Evolutionary conservation across 2,329 filamentous ascomycete species (phyloP).

Genomic region (Ascocoryne sarcoides): DNA sequence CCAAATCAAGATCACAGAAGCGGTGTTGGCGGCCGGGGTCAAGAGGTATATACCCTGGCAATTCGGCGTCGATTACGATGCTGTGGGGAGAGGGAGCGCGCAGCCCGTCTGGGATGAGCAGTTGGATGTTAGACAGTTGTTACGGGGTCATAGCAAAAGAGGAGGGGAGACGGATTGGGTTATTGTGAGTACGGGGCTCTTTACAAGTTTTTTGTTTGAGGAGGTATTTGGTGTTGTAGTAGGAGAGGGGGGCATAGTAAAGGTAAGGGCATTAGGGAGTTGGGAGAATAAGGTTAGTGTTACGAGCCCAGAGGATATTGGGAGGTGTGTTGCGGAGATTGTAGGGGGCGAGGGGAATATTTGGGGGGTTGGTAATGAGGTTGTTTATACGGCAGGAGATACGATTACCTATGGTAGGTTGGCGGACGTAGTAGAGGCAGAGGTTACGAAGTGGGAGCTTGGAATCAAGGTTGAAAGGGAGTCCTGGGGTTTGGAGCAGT

Average conservation of each 20-base stretch:
- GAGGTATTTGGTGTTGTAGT: slow-evolving; percentile 54
- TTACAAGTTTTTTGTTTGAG: slow-evolving; percentile 62
- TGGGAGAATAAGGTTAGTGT: slow-evolving; percentile 56
- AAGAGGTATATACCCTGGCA: slow-evolving; percentile 61
- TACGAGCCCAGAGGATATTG: slow-evolving; percentile 57
- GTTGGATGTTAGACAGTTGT: slow-evolving; percentile 44
- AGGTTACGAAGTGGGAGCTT: neutral
- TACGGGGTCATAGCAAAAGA: slow-evolving; percentile 41
- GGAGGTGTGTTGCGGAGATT: slow-evolving; percentile 47
- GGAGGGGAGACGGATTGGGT: slow-evolving; percentile 50
- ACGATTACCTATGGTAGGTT: slow-evolving; percentile 49
- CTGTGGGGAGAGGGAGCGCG: slow-evolving; percentile 46
- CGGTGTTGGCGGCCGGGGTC: slow-evolving; percentile 42
- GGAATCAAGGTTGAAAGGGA: neutral
- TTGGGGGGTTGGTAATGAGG: slow-evolving; percentile 27
- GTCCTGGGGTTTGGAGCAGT: neutral
- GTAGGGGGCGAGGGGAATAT: slow-evolving; percentile 30
- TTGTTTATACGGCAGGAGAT: slow-evolving; percentile 53
- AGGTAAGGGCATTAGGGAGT: slow-evolving; percentile 47
- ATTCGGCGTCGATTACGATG: slow-evolving; percentile 64
- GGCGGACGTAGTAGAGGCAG: slow-evolving; percentile 31
- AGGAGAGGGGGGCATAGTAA: slow-evolving; percentile 34
- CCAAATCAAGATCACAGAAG: slow-evolving; percentile 49
- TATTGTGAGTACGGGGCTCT: slow-evolving; percentile 60
- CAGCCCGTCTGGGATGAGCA: slow-evolving; percentile 64